Evolutionary conservation across 2,329 filamentous ascomycete genomes (phyloP).

Genomic region (Thermoascus crustaceus): DNA sequence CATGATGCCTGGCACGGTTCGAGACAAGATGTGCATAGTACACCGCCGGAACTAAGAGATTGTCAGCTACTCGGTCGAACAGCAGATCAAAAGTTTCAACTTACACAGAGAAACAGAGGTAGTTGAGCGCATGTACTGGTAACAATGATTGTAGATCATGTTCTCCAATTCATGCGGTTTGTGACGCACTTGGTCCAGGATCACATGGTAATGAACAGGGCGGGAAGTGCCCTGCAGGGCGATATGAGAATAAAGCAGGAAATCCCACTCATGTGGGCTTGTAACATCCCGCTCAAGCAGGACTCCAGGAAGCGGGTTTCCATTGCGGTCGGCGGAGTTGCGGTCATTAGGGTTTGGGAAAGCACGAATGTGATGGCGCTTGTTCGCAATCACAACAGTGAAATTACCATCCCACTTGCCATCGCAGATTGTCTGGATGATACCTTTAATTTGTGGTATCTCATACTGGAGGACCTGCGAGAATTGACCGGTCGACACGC

Average conservation of each 20-base stretch:
- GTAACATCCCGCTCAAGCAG: slow-evolving; percentile 85
- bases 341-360: slow-evolving; percentile 59
- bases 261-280: slow-evolving; percentile 83
- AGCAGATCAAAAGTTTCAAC: slow-evolving; percentile 8
- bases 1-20: slow-evolving; percentile 68
- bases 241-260: slow-evolving; percentile 62
- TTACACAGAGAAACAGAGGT: slow-evolving; percentile 74
- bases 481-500: slow-evolving; percentile 83
- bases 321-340: slow-evolving; percentile 58
- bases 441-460: slow-evolving; percentile 59
- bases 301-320: slow-evolving; percentile 77
- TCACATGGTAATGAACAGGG: slow-evolving; percentile 84
- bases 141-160: slow-evolving; percentile 91
- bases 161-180: slow-evolving; percentile 64
- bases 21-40: slow-evolving; percentile 94
- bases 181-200: slow-evolving; percentile 70
- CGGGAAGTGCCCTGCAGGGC: slow-evolving; percentile 92
- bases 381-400: slow-evolving; percentile 80
- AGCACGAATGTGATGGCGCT: slow-evolving; percentile 89
- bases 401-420: slow-evolving; percentile 53
- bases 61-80: slow-evolving; percentile 4
- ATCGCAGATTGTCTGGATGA: slow-evolving; percentile 38
- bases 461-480: slow-evolving; percentile 71
- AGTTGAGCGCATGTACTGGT: slow-evolving; percentile 84
- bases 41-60: slow-evolving; percentile 58